Evolutionary conservation across 108 stramenopile species (phyloP).

Genomic region (Conticribra weissflogii): DNA sequence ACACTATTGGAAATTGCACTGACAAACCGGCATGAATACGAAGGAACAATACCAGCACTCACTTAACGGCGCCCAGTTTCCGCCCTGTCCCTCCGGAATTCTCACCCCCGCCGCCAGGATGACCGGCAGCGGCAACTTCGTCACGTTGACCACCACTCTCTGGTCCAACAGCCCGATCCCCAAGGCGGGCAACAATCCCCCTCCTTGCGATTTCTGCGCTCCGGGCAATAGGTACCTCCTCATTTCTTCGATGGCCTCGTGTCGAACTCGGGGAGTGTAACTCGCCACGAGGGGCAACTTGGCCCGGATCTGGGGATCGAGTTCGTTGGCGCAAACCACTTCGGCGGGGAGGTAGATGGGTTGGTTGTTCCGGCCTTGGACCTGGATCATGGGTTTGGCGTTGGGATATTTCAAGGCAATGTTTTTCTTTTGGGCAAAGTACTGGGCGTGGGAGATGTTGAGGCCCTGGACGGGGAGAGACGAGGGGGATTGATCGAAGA

Average conservation of each 20-base stretch:
- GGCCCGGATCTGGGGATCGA: constrained; percentile 52
- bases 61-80: constrained; percentile 61
- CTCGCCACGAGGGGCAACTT: constrained; percentile 72
- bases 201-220: constrained; percentile 55
- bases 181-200: constrained; percentile 54
- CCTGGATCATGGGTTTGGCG: constrained; percentile 61
- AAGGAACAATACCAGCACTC: background rate
- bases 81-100: constrained; percentile 48
- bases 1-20: constrained; percentile 13
- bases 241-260: constrained; percentile 62
- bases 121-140: constrained; percentile 51
- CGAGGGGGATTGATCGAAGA: constrained; percentile 52
- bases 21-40: background rate
- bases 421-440: constrained; percentile 53
- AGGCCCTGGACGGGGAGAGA: constrained; percentile 50
- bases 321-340: constrained; percentile 63
- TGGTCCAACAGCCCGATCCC: constrained; percentile 48
- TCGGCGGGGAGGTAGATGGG: constrained; percentile 67
- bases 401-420: constrained; percentile 54
- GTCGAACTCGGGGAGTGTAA: constrained; percentile 50
- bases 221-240: constrained; percentile 56
- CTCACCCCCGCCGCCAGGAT: constrained; percentile 57
- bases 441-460: constrained; percentile 59
- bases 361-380: constrained; percentile 46
- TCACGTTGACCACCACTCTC: constrained; percentile 39